Evolutionary conservation across 768 basidiomycete species (phyloP).

Genomic region (Mycena filopes): DNA sequence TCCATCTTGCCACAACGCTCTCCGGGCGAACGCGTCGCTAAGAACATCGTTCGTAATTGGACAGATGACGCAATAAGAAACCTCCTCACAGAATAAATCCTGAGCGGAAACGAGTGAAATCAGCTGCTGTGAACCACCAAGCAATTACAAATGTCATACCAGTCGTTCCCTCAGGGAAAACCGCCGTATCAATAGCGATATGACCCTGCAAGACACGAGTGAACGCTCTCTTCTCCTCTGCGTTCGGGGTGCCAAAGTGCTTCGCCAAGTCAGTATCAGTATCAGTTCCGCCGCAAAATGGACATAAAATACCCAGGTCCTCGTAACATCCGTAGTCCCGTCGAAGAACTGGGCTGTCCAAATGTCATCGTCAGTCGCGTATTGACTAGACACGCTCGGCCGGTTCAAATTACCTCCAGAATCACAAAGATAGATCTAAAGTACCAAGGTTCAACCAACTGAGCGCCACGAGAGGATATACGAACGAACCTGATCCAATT

Average conservation of each 20-base stretch:
- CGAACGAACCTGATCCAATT: conserved; percentile 70
- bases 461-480: not conserved
- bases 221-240: conserved; percentile 87
- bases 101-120: conserved; percentile 30
- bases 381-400: no score
- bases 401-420: conserved; percentile 70
- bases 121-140: conserved; percentile 32
- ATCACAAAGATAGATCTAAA: conserved; percentile 68
- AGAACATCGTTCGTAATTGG: not conserved
- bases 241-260: conserved; percentile 90
- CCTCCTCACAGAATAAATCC: conserved; percentile 65
- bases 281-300: not conserved
- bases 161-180: conserved; percentile 86
- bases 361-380: conserved; percentile 2
- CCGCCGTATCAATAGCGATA: conserved; percentile 85
- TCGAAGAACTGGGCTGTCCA: conserved; percentile 82
- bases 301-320: conserved; percentile 72
- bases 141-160: conserved; percentile 53
- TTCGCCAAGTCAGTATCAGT: conserved; percentile 39
- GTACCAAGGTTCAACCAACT: not conserved
- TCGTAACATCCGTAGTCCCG: conserved; percentile 95
- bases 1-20: conserved; percentile 87
- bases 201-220: conserved; percentile 94
- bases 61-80: not conserved
- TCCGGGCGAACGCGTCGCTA: conserved; percentile 86